Conservation (phyloP, 2,329 filamentous ascomycete species). For the Alternaria tenuissima region DNA sequence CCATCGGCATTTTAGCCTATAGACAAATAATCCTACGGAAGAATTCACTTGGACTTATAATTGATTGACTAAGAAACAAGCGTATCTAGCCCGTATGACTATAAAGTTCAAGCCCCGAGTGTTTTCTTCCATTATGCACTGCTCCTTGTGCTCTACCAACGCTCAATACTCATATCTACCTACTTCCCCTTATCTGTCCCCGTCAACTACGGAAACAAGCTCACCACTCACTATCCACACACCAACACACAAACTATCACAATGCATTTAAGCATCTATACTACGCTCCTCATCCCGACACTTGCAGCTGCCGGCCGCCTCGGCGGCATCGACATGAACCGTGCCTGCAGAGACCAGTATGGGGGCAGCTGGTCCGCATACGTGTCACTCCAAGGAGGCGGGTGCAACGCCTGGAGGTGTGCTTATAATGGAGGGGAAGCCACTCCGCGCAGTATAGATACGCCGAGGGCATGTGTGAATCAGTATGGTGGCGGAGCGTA, state of each 20-base stretch:
- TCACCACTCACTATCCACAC: neutral
- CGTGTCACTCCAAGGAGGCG: too few species aligned
- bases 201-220: too few species aligned
- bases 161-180: too few species aligned
- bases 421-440: neutral
- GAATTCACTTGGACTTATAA: too few species aligned
- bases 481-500: neutral
- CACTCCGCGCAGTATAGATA: neutral
- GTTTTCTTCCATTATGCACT: too few species aligned
- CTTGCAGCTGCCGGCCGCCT: neutral
- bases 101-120: neutral
- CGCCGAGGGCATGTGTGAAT: neutral
- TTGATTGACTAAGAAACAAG: neutral
- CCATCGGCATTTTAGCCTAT: too few species aligned
- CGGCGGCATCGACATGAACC: neutral
- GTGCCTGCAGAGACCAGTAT: too few species aligned
- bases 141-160: too few species aligned
- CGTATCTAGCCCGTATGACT: neutral
- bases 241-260: neutral
- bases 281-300: too few species aligned
- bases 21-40: too few species aligned
- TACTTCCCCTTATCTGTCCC: too few species aligned
- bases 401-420: neutral
- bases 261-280: neutral
- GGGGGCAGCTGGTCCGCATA: too few species aligned